Percentiles rank a stretch among this genome's conserved stretches.
These are phyloP conservation scores for Clavispora vitiphila DNA, from an alignment of 805 yeast genomes.

Conservation along the genomic window DNA sequence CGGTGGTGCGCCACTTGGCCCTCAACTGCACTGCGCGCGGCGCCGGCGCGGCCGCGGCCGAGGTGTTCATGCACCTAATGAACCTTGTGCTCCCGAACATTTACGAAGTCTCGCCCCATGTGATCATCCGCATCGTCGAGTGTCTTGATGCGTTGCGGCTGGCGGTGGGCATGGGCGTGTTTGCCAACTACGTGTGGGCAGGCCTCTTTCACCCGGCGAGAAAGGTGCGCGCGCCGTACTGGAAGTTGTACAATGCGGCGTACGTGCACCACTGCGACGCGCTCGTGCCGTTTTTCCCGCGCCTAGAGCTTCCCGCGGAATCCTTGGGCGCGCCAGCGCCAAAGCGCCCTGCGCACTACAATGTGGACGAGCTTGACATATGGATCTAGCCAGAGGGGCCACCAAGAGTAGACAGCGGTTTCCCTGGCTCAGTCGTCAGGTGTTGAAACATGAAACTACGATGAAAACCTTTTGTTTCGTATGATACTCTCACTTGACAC, in stretches of 20 bases:
- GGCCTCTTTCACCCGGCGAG: conserved; percentile 94
- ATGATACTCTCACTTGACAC: too few species aligned
- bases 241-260: conserved; percentile 76
- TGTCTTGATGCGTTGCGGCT: conserved; percentile 68
- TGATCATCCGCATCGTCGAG: conserved; percentile 74
- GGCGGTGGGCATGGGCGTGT: conserved; percentile 71
- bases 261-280: conserved; percentile 72
- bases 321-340: too few species aligned
- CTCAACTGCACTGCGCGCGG: conserved; percentile 49
- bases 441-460: too few species aligned
- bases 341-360: conserved; percentile 23
- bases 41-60: conserved; percentile 67
- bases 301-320: too few species aligned
- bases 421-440: too few species aligned
- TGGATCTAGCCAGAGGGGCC: too few species aligned
- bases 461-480: too few species aligned
- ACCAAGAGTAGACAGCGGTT: too few species aligned
- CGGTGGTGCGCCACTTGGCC: conserved; percentile 78
- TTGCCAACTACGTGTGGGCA: conserved; percentile 73
- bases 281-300: conserved; percentile 79
- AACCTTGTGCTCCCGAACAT: conserved; percentile 84
- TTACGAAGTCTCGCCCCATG: conserved; percentile 95
- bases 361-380: conserved; percentile 50
- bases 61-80: conserved; percentile 75
- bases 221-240: conserved; percentile 77